A percentile compares a stretch with the other conserved stretches of the same genome.
Evolutionary conservation across 2,329 filamentous ascomycete genomes (phyloP).

Genomic region (Anthostomella pinea): DNA sequence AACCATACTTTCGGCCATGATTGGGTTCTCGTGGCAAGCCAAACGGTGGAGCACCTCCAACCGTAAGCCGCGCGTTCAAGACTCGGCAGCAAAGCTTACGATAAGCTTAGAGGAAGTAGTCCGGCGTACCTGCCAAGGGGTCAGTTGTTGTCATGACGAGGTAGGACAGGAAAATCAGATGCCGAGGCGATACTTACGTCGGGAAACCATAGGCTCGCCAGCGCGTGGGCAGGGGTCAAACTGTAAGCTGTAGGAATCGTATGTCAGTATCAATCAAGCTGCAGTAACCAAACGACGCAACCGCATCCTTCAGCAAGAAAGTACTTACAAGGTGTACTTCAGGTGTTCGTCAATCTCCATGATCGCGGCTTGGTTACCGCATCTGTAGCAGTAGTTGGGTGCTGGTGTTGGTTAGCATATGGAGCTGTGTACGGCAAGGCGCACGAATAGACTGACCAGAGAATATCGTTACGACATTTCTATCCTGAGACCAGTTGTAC

Average conservation of each 20-base stretch:
- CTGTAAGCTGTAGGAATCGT: conserved; percentile 68
- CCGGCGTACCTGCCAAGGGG: conserved; percentile 68
- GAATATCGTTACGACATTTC: conserved; percentile 98
- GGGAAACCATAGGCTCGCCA: conserved; percentile 97
- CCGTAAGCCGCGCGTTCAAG: conserved; percentile 13
- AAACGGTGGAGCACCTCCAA: conserved; percentile 18
- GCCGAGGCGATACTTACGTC: conserved; percentile 54
- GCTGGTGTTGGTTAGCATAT: conserved; percentile 42
- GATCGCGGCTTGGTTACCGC: conserved; percentile 98
- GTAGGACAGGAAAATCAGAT: background rate
- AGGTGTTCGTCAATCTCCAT: conserved; percentile 99
- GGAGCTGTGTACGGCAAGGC: background rate
- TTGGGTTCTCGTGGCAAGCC: no score
- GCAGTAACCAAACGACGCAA: no score
- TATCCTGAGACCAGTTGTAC: conserved; percentile 98
- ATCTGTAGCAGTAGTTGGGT: conserved; percentile 96
- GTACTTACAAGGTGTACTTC: conserved; percentile 96
- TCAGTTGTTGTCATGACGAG: conserved; percentile 24
- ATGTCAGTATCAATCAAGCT: conserved; percentile 13
- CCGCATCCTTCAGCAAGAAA: no score
- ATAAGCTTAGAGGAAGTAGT: conserved; percentile 87
- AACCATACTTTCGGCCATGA: conserved; percentile 6
- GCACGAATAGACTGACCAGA: conserved; percentile 61
- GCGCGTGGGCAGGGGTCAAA: conserved; percentile 97
- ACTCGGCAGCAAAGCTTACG: conserved; percentile 9